Conservation (phyloP, 2,329 filamentous ascomycete species). For the Ascochyta pisi region DNA sequence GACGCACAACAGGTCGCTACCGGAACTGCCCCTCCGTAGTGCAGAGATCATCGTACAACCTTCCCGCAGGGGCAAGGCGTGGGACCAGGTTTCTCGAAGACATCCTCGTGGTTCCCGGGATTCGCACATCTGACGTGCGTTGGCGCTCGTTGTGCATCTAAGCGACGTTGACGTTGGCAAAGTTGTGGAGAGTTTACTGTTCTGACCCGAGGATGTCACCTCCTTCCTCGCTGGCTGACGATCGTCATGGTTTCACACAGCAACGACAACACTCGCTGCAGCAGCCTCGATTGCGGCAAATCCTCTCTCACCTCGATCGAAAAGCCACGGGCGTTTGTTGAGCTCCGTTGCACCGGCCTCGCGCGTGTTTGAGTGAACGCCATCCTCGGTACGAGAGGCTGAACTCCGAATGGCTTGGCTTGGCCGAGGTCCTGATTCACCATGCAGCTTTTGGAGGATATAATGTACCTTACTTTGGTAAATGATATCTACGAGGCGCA, state of each 20-base stretch:
- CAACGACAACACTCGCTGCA: background rate
- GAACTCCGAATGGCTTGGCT: slow-evolving; percentile 4
- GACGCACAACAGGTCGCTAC: slow-evolving; percentile 15
- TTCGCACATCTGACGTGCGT: slow-evolving; percentile 7
- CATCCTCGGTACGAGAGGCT: background rate
- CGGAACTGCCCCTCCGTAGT: slow-evolving; percentile 11
- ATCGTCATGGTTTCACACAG: slow-evolving; percentile 1
- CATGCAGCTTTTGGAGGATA: background rate
- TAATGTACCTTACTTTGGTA: background rate
- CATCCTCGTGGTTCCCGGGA: slow-evolving; percentile 13
- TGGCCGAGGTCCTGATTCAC: slow-evolving; percentile 5
- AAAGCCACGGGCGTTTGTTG: slow-evolving; percentile 15
- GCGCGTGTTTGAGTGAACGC: slow-evolving; percentile 2
- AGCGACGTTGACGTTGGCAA: slow-evolving; percentile 6
- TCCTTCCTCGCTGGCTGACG: background rate
- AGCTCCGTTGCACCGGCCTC: slow-evolving; percentile 4
- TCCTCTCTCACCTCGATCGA: background rate
- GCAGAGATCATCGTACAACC: slow-evolving; percentile 11
- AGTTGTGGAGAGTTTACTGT: slow-evolving; percentile 2
- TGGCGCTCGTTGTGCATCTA: slow-evolving; percentile 11
- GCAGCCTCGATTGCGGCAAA: background rate
- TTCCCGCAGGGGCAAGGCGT: slow-evolving; percentile 1
- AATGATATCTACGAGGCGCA: background rate
- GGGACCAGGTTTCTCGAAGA: background rate
- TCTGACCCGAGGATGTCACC: slow-evolving; percentile 5